Evolutionary conservation across 2,329 filamentous ascomycete genomes (phyloP), one percentile per base, ranked within the genome.

Genomic region (Talaromyces funiculosus): DNA sequence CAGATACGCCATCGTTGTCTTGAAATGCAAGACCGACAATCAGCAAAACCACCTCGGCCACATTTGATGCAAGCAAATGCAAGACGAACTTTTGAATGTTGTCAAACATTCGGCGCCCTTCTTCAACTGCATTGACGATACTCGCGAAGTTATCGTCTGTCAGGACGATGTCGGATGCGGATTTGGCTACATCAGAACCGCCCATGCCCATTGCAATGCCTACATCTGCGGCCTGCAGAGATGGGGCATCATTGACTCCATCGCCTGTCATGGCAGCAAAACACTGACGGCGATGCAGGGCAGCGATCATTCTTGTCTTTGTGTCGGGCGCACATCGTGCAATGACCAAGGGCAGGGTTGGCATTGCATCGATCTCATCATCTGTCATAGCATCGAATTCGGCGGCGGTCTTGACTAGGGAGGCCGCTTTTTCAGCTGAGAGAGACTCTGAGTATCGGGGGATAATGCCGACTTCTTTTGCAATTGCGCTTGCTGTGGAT

Each of bases 191-290:
- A 67, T 94, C 90, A 10, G 87, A 91, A 1, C 90, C 90, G 14
- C 88, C 87, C 73, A 84, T 79, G n/a, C 90, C 90, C 90, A 95
- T 95, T 59, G 90, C 90, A 65, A 94, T 96, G 64, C 90, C 90
- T 5, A 96, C 90, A 69, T 96, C 91, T 2, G 90, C 88, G 47
- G 85, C 83, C 67, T 90, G 90, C 35, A 95, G 81, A 4, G 89
- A 91, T 0, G 90, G 90, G 1, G 89, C 89, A 70, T 95, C 90
- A 70, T 95, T 95, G 64, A 94, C 90, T 51, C 90, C 90, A 67
- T 95, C 90, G 61, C 90, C 90, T 18, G 90, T 94, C 90, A 95
- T 94, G 62, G 90, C 90, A 73, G 88, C 90, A 73, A 89, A 93
- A 20, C 84, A 83, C 22, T 84, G 82, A 42, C 90, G 87, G 16